Percentiles rank a stretch among this genome's conserved stretches.
Evolutionary conservation across 2,329 filamentous ascomycete genomes (phyloP).

Genomic region (Talaromyces atroroseus): DNA sequence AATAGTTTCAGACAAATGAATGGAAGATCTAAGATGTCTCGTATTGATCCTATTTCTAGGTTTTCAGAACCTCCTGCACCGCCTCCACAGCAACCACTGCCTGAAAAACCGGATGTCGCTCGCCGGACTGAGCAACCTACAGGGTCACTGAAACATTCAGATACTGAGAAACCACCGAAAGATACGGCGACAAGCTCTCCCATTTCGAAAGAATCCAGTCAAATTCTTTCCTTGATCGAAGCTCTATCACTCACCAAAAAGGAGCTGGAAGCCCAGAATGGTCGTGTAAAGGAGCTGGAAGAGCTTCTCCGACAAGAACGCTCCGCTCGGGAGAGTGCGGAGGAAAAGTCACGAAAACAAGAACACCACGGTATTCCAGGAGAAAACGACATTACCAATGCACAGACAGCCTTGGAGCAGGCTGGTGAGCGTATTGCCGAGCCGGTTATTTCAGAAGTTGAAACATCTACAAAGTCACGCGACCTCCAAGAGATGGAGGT

Average conservation of each 20-base stretch:
- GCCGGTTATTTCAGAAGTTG: constrained; percentile 14
- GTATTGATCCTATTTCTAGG: constrained; percentile 70
- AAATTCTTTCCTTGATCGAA: constrained; percentile 79
- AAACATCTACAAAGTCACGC: constrained; percentile 11
- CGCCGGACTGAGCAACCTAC: constrained; percentile 41
- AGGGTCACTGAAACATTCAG: constrained; percentile 63
- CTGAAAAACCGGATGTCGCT: constrained; percentile 77
- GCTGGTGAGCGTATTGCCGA: constrained; percentile 22
- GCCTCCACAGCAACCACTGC: constrained; percentile 85
- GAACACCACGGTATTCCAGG: constrained; percentile 17
- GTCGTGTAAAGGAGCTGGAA: constrained; percentile 76
- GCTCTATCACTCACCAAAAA: constrained; percentile 77
- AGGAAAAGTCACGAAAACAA: constrained; percentile 67
- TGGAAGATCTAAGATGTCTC: constrained; percentile 44
- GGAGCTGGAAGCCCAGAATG: constrained; percentile 77
- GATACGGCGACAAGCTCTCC: constrained; percentile 40
- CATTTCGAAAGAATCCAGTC: constrained; percentile 55
- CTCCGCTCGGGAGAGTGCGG: constrained; percentile 73
- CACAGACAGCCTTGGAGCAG: constrained; percentile 45
- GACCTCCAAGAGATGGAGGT: constrained; percentile 12
- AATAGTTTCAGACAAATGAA: constrained; percentile 42
- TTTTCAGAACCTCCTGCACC: constrained; percentile 93
- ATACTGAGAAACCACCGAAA: constrained; percentile 66
- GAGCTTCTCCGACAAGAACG: constrained; percentile 72
- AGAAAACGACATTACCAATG: constrained; percentile 23